A percentile compares a stretch with the other conserved stretches of the same genome.
Conservation (phyloP, 768 basidiomycete species). For the Russula sp. region DNA sequence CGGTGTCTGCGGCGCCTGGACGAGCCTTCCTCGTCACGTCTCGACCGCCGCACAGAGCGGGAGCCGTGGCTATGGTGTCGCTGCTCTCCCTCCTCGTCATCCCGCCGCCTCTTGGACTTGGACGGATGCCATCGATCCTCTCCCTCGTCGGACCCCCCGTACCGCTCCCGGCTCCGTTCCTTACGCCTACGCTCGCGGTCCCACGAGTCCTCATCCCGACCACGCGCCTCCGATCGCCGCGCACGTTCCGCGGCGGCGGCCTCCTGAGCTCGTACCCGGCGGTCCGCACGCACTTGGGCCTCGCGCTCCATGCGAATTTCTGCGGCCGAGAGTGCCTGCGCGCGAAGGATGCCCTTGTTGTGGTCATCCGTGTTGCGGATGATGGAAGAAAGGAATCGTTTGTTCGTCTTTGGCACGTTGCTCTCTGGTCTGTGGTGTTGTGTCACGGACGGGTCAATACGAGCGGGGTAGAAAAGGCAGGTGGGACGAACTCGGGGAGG, state of each 20-base stretch:
- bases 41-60: constrained; percentile 25
- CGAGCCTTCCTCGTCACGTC: constrained; percentile 19
- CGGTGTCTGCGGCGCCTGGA: constrained; percentile 24
- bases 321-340: constrained; percentile 65
- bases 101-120: constrained; percentile 35
- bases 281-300: constrained; percentile 56
- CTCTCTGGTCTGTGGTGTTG: constrained; percentile 46
- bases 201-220: constrained; percentile 34
- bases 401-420: constrained; percentile 73
- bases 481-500: constrained; percentile 44
- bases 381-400: constrained; percentile 76
- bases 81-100: constrained; percentile 31
- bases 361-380: constrained; percentile 95
- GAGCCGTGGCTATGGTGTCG: constrained; percentile 29
- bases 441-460: neutral
- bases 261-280: constrained; percentile 65
- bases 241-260: constrained; percentile 61
- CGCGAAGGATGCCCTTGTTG: constrained; percentile 74
- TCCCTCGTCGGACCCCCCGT: constrained; percentile 32
- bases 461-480: neutral
- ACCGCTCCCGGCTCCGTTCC: constrained; percentile 45
- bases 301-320: constrained; percentile 62
- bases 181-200: constrained; percentile 44
- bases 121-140: constrained; percentile 28
- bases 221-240: constrained; percentile 33